Evolutionary conservation across 2,329 filamentous ascomycete genomes (phyloP), one percentile per base, ranked within the genome.

Genomic region (Cordyceps javanica): DNA sequence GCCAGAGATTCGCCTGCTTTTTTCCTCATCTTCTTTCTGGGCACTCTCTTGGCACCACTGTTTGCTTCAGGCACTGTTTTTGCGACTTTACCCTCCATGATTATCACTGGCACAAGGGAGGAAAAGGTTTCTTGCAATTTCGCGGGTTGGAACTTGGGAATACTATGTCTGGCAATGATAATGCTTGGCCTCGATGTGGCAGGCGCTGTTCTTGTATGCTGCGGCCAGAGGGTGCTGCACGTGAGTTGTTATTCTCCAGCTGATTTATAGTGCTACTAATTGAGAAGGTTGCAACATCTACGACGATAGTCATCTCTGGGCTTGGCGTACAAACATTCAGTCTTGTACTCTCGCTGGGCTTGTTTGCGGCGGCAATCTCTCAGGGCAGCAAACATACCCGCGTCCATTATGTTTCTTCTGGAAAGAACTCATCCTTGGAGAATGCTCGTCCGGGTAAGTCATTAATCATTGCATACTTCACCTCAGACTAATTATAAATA

Each of bases 11-110:
- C 55, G 6, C 45, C 28, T 19, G 11, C 16, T 4, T 50, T 42
- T 39, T 57, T 57, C 23, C 25, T 57, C 13, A 11, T 42, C 14
- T 57, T 51, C 38, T 26, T 57, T 26, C n/a, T 50, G 13, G 45
- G 36, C 6, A 50, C 39, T 32, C 25, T 57, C 19, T 7, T 50
- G 3, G 46, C 55, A 16, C 55, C 55, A 10, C 30, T 48, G 28
- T 41, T 36, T 5, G 55, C 46, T 7, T 26, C 34, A 26, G n/a
- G 44, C 25, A 30, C 55, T 10, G 51, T 50, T 25, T 8, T 42
- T 14, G 16, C 45, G n/a, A 36, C 55, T 5, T 19, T 50, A 19
- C 19, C 9, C n/a, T 26, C 16, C 0, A n/a, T 16, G n/a, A 21
- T 32, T 25, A 25, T 14, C 4, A 6, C 13, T 11, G 2, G 5